Conservation (phyloP, 2,329 filamentous ascomycete genomes). For the Cercospora sp. region DNA sequence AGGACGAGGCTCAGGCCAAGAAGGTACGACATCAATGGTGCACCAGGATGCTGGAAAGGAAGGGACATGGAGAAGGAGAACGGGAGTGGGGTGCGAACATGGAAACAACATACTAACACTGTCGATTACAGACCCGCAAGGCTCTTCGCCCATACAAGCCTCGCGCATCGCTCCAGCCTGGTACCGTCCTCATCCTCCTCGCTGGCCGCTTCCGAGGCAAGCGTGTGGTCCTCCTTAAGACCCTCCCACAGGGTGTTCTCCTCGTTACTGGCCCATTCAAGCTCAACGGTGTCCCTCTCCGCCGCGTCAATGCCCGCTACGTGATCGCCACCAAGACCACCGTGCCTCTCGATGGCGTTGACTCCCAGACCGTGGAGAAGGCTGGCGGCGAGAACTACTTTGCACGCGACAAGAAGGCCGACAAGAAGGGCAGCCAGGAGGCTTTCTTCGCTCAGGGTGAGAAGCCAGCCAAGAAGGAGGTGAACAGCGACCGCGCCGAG, state of each 20-base stretch:
- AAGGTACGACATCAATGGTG: conserved; percentile 67
- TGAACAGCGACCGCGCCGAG: conserved; percentile 83
- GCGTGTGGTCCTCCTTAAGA: conserved; percentile 98
- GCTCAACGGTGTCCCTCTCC: conserved; percentile 98
- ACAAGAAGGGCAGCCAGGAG: conserved; percentile 89
- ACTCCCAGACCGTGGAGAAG: conserved; percentile 73
- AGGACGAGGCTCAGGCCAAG: conserved; percentile 84
- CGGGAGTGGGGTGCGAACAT: neutral
- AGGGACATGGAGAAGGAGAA: neutral
- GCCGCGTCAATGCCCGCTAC: conserved; percentile 88
- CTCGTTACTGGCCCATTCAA: conserved; percentile 99
- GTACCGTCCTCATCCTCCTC: conserved; percentile 96
- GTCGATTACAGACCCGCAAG: conserved; percentile 78
- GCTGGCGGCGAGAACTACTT: conserved; percentile 84
- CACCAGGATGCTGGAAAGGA: neutral
- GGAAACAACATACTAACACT: conserved; percentile 23
- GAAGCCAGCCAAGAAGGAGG: conserved; percentile 98
- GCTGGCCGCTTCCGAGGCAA: conserved; percentile 99
- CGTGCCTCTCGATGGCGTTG: conserved; percentile 81
- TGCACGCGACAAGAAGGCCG: conserved; percentile 87
- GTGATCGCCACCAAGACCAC: conserved; percentile 87
- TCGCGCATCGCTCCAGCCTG: conserved; percentile 86
- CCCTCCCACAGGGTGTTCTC: conserved; percentile 94
- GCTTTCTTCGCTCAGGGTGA: conserved; percentile 99
- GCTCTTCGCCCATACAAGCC: conserved; percentile 82